Conservation (phyloP, 2,329 filamentous ascomycete genomes). For the Talaromyces atroroseus region DNA sequence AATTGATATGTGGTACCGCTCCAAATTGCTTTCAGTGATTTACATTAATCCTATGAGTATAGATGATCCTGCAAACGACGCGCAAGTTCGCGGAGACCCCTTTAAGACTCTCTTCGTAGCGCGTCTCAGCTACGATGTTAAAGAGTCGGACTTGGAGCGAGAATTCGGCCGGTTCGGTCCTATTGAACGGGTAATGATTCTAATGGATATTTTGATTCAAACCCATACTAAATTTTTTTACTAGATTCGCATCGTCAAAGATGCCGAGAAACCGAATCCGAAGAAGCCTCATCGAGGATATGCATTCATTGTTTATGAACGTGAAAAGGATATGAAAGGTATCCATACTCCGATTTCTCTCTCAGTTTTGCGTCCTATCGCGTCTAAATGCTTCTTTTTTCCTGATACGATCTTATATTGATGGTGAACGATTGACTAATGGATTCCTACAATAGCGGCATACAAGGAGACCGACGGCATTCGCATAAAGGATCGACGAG, state of each 20-base stretch:
- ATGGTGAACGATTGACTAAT: conserved; percentile 13
- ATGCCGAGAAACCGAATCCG: conserved; percentile 74
- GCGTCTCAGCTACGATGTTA: conserved; percentile 81
- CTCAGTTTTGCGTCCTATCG: conserved; percentile 20
- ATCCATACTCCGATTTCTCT: conserved; percentile 42
- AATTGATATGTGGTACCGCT: neutral
- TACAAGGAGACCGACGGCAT: conserved; percentile 84
- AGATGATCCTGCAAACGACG: conserved; percentile 80
- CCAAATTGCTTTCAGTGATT: neutral
- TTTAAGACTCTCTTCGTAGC: conserved; percentile 94
- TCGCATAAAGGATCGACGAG: conserved; percentile 83
- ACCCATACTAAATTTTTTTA: conserved; percentile 13
- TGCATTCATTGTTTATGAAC: conserved; percentile 93
- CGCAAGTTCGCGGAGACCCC: conserved; percentile 84
- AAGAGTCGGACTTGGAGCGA: conserved; percentile 81
- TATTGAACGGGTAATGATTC: conserved; percentile 77
- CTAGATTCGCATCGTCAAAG: conserved; percentile 80
- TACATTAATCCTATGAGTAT: neutral
- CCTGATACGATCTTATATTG: neutral
- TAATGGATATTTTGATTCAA: neutral
- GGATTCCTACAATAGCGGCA: conserved; percentile 60
- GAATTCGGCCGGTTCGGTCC: conserved; percentile 92
- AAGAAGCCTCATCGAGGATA: conserved; percentile 83
- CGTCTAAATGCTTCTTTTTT: neutral
- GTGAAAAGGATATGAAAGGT: conserved; percentile 99